Evolutionary conservation across 129 eudicot genomes (phyloP).

Genomic region (Daucus carota): DNA sequence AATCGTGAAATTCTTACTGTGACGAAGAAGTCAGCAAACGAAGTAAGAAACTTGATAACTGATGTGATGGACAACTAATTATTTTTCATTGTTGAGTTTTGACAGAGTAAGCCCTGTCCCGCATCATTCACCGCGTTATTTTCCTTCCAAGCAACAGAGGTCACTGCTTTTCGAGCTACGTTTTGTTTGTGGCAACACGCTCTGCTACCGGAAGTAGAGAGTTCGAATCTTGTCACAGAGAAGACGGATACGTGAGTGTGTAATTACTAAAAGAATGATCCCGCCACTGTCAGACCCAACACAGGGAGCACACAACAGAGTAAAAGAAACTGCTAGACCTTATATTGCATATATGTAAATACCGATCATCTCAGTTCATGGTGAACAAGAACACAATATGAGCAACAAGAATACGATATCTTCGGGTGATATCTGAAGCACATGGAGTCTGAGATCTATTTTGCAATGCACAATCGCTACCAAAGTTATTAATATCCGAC

Average conservation of each 20-base stretch:
- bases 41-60: background rate
- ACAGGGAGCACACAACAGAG: background rate
- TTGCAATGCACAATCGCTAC: background rate
- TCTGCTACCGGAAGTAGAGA: no score
- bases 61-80: background rate
- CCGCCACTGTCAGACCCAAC: no score
- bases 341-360: background rate
- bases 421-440: background rate
- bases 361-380: background rate
- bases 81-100: background rate
- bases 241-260: no score
- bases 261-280: no score
- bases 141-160: background rate
- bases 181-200: no score
- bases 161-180: background rate
- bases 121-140: background rate
- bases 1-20: no score
- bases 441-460: background rate
- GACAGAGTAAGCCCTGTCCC: no score
- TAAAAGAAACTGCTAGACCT: background rate
- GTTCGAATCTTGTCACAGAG: no score
- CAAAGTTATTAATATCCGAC: background rate
- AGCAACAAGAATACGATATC: background rate
- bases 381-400: background rate
- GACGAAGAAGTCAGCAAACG: no score